These are phyloP conservation scores for Pyronema domesticum DNA, from an alignment of 495 filamentous ascomycete genomes.

Conservation along the genomic window DNA sequence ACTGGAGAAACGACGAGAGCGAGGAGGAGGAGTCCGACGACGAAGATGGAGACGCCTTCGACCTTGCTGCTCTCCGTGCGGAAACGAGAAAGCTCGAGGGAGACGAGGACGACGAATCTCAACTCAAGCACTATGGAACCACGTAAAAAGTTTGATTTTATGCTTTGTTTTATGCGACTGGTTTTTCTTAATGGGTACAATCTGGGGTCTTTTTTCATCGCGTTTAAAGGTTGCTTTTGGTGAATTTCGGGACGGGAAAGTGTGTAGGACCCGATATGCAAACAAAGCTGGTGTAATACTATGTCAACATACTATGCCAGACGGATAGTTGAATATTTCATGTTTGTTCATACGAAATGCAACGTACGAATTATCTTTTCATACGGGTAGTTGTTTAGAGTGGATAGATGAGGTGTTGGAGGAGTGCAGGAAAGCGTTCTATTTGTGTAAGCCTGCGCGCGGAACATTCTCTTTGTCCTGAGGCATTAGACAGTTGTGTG, in stretches of 20 bases:
- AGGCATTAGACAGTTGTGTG: too few species aligned
- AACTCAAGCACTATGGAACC: constrained; percentile 19
- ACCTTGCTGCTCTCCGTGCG: constrained; percentile 54
- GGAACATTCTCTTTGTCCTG: too few species aligned
- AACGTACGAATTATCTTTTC: too few species aligned
- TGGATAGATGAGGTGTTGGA: too few species aligned
- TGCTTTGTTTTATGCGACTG: neutral
- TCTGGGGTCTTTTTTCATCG: neutral
- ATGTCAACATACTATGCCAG: too few species aligned
- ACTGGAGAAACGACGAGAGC: constrained; percentile 54
- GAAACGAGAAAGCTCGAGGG: constrained; percentile 51
- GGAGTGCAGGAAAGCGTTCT: too few species aligned
- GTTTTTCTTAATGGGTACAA: neutral
- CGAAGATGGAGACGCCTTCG: constrained; percentile 46
- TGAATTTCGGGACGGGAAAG: neutral
- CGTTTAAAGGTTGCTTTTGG: constrained; percentile 1
- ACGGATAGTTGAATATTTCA: too few species aligned
- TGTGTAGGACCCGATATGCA: too few species aligned
- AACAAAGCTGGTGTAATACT: too few species aligned
- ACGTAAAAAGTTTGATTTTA: constrained; percentile 4
- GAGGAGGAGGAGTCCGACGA: constrained; percentile 42
- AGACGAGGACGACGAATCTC: constrained; percentile 7
- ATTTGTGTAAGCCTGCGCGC: too few species aligned
- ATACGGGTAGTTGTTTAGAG: too few species aligned
- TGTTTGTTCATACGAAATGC: too few species aligned